phyloP scores from a whole-genome alignment of 1,284 basidiomycete genomes.

The Malassezia japonica region DNA sequence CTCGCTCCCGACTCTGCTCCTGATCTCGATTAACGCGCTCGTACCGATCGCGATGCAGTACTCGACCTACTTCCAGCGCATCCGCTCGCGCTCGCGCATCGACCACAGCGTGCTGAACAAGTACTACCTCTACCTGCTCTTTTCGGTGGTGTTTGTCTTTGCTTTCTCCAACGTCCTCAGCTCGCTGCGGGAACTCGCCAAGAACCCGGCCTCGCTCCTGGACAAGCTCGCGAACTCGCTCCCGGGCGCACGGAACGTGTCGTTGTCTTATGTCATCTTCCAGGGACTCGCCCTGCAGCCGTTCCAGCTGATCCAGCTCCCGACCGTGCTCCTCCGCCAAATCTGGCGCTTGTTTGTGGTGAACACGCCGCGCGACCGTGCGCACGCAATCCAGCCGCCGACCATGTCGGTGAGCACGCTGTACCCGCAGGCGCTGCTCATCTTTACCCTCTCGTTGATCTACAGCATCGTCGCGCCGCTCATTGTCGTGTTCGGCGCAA shows the following conservation, averaged over 20 bases:
- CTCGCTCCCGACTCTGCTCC: slow-evolving; percentile 75
- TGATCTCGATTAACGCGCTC: slow-evolving; percentile 79
- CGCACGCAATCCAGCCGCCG: slow-evolving; percentile 90
- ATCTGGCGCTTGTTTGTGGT: slow-evolving; percentile 28
- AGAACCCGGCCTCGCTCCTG: slow-evolving; percentile 40
- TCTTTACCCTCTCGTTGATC: slow-evolving; percentile 86
- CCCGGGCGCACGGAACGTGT: slow-evolving; percentile 63
- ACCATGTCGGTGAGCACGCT: slow-evolving; percentile 64
- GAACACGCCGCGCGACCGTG: slow-evolving; percentile 60
- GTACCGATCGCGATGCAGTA: slow-evolving; percentile 84
- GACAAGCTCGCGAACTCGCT: slow-evolving; percentile 40
- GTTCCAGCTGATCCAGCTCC: slow-evolving; percentile 60
- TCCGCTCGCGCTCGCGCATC: slow-evolving; percentile 76
- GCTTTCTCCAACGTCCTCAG: slow-evolving; percentile 80
- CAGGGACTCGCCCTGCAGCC: slow-evolving; percentile 92
- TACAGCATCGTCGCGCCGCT: slow-evolving; percentile 92
- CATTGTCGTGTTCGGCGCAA: slow-evolving; percentile 82
- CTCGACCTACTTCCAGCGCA: slow-evolving; percentile 72
- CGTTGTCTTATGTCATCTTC: slow-evolving; percentile 86
- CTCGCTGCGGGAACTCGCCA: slow-evolving; percentile 51
- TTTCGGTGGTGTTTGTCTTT: slow-evolving; percentile 94
- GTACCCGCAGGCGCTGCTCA: slow-evolving; percentile 85
- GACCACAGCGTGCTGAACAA: slow-evolving; percentile 88
- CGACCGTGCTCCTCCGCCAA: slow-evolving; percentile 29
- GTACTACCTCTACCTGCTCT: slow-evolving; percentile 69